Percentiles rank a stretch among this genome's conserved stretches.
Evolutionary conservation across 768 basidiomycete species (phyloP).

Genomic region (Psilocybe cubensis): DNA sequence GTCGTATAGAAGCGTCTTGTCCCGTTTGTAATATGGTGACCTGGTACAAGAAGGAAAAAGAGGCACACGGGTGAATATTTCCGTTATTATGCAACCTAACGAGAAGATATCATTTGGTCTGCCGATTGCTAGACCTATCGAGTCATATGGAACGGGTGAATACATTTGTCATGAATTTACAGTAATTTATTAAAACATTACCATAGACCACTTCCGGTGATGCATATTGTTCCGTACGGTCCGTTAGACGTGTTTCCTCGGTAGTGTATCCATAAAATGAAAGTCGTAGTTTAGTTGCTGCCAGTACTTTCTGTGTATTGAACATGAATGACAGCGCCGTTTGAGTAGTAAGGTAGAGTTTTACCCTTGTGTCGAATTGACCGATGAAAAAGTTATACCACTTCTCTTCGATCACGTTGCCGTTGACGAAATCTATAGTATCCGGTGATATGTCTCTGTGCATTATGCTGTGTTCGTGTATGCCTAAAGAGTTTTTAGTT

Average conservation of each 20-base stretch:
- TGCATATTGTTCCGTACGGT: background rate
- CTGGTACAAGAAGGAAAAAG: background rate
- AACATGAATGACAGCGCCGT: background rate
- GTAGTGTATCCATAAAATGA: background rate
- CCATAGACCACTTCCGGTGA: slow-evolving; percentile 1
- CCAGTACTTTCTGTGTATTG: background rate
- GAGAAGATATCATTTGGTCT: background rate
- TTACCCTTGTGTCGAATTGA: background rate
- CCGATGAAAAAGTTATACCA: background rate
- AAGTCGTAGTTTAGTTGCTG: background rate
- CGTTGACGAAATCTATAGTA: background rate
- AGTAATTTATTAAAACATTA: background rate
- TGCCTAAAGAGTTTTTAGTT: background rate
- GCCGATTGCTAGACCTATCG: background rate
- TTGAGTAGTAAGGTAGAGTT: background rate
- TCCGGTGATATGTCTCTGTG: background rate
- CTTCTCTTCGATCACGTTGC: background rate
- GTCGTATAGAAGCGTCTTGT: background rate
- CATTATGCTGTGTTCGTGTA: background rate
- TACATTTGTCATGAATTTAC: background rate
- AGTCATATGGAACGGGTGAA: background rate
- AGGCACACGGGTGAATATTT: background rate
- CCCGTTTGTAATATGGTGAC: background rate
- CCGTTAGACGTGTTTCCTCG: background rate
- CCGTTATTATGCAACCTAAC: background rate